Percentiles rank a stretch among this genome's conserved stretches.
Conservation (phyloP, 2,329 filamentous ascomycete species). For the Venturia pyrina region DNA sequence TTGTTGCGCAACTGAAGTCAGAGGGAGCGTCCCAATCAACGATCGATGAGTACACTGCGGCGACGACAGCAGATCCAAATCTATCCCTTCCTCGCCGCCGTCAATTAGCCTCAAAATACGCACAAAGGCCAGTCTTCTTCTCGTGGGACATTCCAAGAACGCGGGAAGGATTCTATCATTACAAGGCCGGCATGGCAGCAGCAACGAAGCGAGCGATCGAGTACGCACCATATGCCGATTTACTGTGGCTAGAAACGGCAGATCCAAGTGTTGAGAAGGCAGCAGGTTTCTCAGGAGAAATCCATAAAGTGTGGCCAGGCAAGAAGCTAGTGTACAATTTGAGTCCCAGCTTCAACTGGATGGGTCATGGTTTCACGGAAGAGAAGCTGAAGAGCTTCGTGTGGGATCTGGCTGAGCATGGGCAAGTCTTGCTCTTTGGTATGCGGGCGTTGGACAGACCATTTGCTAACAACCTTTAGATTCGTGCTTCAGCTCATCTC, state of each 20-base stretch:
- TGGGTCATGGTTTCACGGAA: conserved; percentile 82
- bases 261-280: conserved; percentile 76
- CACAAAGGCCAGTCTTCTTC: conserved; percentile 64
- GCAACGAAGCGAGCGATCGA: conserved; percentile 89
- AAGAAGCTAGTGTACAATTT: conserved; percentile 97
- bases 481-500: conserved; percentile 57
- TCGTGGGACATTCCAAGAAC: conserved; percentile 88
- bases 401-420: conserved; percentile 89
- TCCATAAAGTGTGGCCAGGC: conserved; percentile 57
- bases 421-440: conserved; percentile 44
- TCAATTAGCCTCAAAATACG: conserved; percentile 56
- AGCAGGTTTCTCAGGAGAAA: conserved; percentile 62
- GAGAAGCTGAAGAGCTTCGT: conserved; percentile 81
- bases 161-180: conserved; percentile 89
- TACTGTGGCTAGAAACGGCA: conserved; percentile 95
- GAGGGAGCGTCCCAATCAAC: conserved; percentile 54
- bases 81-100: conserved; percentile 72
- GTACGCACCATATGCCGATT: conserved; percentile 85
- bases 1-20: conserved; percentile 59
- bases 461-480: conserved; percentile 22
- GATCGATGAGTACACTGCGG: conserved; percentile 57
- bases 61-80: conserved; percentile 54
- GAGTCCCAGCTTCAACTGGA: conserved; percentile 97
- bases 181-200: conserved; percentile 69
- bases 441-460: neutral